phyloP scores from a whole-genome alignment of 73 alveolate genomes.

The Paramecium primaurelia region DNA sequence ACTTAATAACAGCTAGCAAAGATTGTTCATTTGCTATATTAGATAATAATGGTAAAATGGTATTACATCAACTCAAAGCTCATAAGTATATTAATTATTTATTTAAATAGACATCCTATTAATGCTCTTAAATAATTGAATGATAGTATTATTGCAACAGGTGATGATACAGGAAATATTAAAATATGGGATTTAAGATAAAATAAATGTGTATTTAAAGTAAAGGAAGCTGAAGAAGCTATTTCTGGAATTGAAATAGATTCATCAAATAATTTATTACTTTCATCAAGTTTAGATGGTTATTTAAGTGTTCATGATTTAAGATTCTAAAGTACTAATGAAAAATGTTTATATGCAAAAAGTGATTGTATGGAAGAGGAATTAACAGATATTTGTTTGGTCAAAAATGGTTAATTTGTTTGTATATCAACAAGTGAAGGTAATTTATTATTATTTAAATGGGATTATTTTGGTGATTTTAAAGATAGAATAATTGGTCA shows the following conservation, averaged over 20 bases:
- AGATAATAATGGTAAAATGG: constrained; percentile 51
- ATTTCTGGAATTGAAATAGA: constrained; percentile 67
- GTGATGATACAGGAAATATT: constrained; percentile 82
- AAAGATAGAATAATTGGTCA: constrained; percentile 89
- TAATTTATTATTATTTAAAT: constrained; percentile 77
- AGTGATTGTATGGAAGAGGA: constrained; percentile 94
- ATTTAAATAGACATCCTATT: constrained; percentile 24
- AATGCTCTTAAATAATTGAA: constrained; percentile 9
- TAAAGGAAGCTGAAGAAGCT: constrained; percentile 72
- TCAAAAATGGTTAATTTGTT: constrained; percentile 82
- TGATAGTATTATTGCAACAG: constrained; percentile 67
- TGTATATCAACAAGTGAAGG: constrained; percentile 88
- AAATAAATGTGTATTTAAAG: constrained; percentile 60
- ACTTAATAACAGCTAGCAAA: neutral
- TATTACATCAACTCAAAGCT: neutral
- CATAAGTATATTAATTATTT: neutral
- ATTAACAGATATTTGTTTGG: constrained; percentile 72
- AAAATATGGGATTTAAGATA: constrained; percentile 83
- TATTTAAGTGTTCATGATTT: constrained; percentile 89
- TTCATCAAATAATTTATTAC: constrained; percentile 54
- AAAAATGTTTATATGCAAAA: constrained; percentile 83
- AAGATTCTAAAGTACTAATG: constrained; percentile 60
- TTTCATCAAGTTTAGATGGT: constrained; percentile 88
- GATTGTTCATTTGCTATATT: neutral
- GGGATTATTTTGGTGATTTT: constrained; percentile 97